Evolutionary conservation across 2,329 filamentous ascomycete genomes (phyloP), one percentile per base, ranked within the genome.

Genomic region (Aureobasidium subglaciale): DNA sequence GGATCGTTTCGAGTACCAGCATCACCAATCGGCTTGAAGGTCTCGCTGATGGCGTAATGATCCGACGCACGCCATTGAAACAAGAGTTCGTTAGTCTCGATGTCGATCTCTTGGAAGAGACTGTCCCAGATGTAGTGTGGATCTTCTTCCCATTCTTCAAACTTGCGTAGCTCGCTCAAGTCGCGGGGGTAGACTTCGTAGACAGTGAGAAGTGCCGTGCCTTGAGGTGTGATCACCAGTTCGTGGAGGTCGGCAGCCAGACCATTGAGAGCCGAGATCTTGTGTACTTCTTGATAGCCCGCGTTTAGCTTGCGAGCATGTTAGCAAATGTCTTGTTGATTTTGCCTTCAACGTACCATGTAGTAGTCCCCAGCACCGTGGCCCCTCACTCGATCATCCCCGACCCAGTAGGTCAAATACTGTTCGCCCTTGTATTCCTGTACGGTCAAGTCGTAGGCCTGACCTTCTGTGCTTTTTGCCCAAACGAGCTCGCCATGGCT

Each of bases 21-120:
- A 8, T 58, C 56, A 30, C 70, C 66, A 22, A 64, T 63, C 8
- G 71, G 67, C 43, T 63, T 66, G 46, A 63, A 66, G 2, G 62
- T 64, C 71, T 76, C 75, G 41, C 70, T 69, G 2, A 76, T 73
- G 15, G 68, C 64, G 29, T 80, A 68, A 63, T 82, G 76, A 37
- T 82, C 78, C 1, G 81, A 69, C 57, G 75, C 77, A 35, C 71
- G 71, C 80, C 80, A 83, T 60, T 83, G 76, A 60, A 83, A 83
- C 9, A 81, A 59, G 1, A 82, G 62, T 27, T 77, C 68, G 2
- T 78, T 78, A 3, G 76, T 80, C 24, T 74, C 69, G 24, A 80
- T 73, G 58, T 80, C 71, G 30, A 80, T 60, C 52, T 66, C 64
- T 45, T 68, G 66, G 50, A 67, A 65, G 7, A 67, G 34, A 32